Evolutionary conservation across 2,329 filamentous ascomycete genomes (phyloP), one percentile per base, ranked within the genome.

Genomic region (Lachnellula suecica): DNA sequence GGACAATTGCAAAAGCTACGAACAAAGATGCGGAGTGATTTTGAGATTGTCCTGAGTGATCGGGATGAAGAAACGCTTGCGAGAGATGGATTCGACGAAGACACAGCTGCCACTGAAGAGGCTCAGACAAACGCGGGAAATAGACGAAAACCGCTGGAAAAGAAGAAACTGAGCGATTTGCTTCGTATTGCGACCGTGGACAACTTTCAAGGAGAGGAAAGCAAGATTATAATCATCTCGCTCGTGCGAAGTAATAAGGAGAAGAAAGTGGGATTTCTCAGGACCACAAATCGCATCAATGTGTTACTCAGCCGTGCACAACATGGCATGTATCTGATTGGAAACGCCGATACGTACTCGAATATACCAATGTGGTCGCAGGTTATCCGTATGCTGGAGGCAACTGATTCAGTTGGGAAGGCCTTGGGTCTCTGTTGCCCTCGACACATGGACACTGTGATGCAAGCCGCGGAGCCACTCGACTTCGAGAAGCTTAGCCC

Each of bases 201-300:
- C 65, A 91, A 90, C 57, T 91, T 89, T 51, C 87, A 92, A 52
- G 63, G 63, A 2, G 62, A 92, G 62, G 87, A 92, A 61, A 84
- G 83, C 2, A 85, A 88, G 48, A 72, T 92, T 6, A 74, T 91
- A 1, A 72, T 92, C 3, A 72, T 91, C 0, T 88, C 84, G 0
- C 71, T 92, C 0, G 85, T 90, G 0, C 79, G 88, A 35, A 89
- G 85, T 69, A 92, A 91, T 58, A 54, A 66, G 0, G 61, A 77
- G 8, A 70, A 69, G 8, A 79, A 76, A 7, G 78, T 79, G 19
- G 88, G 88, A 0, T 92, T 91, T 53, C 71, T 91, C 1, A 78
- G 71, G 23, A 85, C 83, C 0, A 71, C 77, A 0, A 88, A 90
- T 59, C 78, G 85, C 0, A 83, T 90, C 67, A 88, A 89, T 52